Evolutionary conservation across 2,329 filamentous ascomycete genomes (phyloP).

Genomic region (Fusarium sp.): DNA sequence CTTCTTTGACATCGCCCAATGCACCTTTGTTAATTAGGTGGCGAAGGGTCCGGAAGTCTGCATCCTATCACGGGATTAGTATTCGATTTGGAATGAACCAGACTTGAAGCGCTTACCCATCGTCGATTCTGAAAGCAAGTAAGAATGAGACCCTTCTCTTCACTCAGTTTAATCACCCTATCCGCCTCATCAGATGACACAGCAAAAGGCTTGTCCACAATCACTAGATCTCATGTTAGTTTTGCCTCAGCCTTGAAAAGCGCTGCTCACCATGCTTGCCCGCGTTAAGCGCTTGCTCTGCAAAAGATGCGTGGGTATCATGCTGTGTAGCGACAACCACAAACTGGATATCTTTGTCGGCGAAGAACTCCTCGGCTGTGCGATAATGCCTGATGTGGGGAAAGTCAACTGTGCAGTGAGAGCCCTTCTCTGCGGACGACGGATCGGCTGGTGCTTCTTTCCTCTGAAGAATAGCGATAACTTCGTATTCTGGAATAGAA

Average conservation of each 20-base stretch:
- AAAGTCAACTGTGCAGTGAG: conserved; percentile 61
- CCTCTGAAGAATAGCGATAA: conserved; percentile 61
- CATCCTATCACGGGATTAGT: conserved; percentile 15
- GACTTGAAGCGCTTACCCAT: conserved; percentile 6
- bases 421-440: conserved; percentile 40
- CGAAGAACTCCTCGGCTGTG: conserved; percentile 67
- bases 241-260: background rate
- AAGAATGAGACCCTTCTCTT: conserved; percentile 30
- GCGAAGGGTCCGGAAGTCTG: conserved; percentile 34
- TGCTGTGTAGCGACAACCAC: conserved; percentile 60
- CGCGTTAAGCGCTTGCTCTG: conserved; percentile 21
- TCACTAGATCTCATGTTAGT: background rate
- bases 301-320: conserved; percentile 35
- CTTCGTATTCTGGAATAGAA: conserved; percentile 56
- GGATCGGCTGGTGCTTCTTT: conserved; percentile 50
- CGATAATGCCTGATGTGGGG: conserved; percentile 65
- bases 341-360: conserved; percentile 67
- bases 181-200: conserved; percentile 31
- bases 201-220: conserved; percentile 41
- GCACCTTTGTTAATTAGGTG: conserved; percentile 23
- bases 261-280: conserved; percentile 33
- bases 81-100: fast-evolving
- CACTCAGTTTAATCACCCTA: conserved; percentile 24
- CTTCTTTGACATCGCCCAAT: conserved; percentile 69
- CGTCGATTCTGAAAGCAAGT: conserved; percentile 40